These are phyloP conservation scores for Mitragyna speciosa DNA, from an alignment of 257 asterid genomes.

Conservation along the genomic window DNA sequence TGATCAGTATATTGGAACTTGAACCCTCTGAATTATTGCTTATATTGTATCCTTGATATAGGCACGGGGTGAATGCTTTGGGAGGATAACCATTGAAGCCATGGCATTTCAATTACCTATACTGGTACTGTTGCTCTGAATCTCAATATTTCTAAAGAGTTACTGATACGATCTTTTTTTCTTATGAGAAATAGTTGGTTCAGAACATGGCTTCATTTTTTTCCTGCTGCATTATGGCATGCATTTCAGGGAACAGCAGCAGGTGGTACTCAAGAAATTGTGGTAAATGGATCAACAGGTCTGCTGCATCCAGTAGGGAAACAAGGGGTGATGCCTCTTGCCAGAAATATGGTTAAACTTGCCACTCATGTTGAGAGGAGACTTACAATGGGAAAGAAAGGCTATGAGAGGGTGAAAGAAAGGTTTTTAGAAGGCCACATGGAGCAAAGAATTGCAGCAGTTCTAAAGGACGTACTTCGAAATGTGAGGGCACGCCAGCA, in stretches of 20 bases:
- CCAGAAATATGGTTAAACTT: slow-evolving; percentile 62
- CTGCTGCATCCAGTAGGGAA: slow-evolving; percentile 86
- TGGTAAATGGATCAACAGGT: slow-evolving; percentile 88
- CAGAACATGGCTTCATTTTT: background rate
- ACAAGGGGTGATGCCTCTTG: slow-evolving; percentile 74
- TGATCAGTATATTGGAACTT: background rate
- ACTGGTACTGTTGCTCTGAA: slow-evolving; percentile 46
- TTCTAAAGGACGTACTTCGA: slow-evolving; percentile 57
- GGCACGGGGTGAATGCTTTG: slow-evolving; percentile 99
- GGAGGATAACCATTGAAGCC: slow-evolving; percentile 98
- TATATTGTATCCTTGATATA: slow-evolving; percentile 23
- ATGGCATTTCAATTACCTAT: slow-evolving; percentile 99
- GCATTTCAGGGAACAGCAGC: slow-evolving; percentile 89
- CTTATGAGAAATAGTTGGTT: background rate
- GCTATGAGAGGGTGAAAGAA: slow-evolving; percentile 65
- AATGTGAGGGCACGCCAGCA: slow-evolving; percentile 17
- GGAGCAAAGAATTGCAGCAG: slow-evolving; percentile 72
- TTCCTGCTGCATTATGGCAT: background rate
- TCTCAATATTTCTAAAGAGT: background rate
- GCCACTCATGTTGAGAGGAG: slow-evolving; percentile 67
- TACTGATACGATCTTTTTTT: background rate
- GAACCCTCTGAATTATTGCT: background rate
- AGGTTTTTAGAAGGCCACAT: slow-evolving; percentile 79
- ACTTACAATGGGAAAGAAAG: slow-evolving; percentile 72
- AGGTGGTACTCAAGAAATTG: slow-evolving; percentile 90